Conservation (phyloP, 139 green algal species). For the Desmodesmus armatus region DNA sequence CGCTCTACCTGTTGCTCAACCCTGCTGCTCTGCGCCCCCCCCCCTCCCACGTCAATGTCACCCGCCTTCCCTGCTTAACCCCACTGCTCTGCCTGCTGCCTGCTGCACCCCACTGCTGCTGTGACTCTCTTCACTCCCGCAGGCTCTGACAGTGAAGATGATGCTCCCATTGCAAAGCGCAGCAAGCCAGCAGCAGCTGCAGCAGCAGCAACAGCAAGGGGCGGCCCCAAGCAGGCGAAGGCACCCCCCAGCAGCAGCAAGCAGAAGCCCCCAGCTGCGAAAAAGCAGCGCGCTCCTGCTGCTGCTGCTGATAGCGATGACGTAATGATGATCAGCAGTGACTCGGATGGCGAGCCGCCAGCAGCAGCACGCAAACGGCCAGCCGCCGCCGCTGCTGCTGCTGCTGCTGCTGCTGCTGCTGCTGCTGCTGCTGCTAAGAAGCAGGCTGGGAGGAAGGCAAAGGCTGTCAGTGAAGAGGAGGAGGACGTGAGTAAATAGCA, state of each 20-base stretch:
- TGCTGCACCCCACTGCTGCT: neutral
- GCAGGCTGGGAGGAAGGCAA: neutral
- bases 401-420: neutral
- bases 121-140: neutral
- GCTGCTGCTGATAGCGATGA: neutral
- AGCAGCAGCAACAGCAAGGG: too few relatives aligned
- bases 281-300: too few relatives aligned
- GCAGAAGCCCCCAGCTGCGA: too few relatives aligned
- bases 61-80: too few relatives aligned
- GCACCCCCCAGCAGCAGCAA: too few relatives aligned
- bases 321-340: neutral
- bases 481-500: neutral
- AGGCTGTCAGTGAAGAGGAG: neutral
- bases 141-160: neutral
- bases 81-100: neutral
- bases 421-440: constrained; percentile 6
- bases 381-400: neutral
- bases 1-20: neutral
- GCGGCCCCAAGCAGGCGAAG: too few relatives aligned
- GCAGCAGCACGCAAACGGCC: constrained; percentile 4
- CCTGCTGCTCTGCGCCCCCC: too few relatives aligned
- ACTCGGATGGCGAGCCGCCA: neutral
- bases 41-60: too few relatives aligned
- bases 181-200: neutral
- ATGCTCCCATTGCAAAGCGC: neutral